Base-by-base conservation (phyloP, 306 rosid genomes). In the Acacia melanoxylon region DNA sequence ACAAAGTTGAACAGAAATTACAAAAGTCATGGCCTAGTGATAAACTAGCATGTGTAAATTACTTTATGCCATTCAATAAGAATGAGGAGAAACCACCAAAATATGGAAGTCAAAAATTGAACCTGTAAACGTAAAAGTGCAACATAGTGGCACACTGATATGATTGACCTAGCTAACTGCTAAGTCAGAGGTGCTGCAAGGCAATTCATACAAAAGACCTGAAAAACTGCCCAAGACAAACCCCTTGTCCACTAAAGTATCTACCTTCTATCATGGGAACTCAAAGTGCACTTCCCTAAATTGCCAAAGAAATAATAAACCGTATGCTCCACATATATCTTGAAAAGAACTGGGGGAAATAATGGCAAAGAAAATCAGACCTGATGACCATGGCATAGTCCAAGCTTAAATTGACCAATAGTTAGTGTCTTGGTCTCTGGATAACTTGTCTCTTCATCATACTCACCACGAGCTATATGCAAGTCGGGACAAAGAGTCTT, bases 371-470 rank as follows among this genome's bases (percentile, higher is more conserved):
- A 14, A 63, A 29, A 29, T 14, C 33, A 48, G 72, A 95, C 99
- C 98, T 93, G 99, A 91, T 95, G 99, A 81, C 99, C 99, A 88
- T 95, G 99, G 79, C 99, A 93, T 10, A 95, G 52, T 82, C 99
- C 99, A 79, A 95, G 85, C 91, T 95, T 95, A 87, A 95, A 95
- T 85, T 95, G 99, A 70, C 99, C 99, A 45, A 95, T 95, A 25
- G 98, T 95, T 76, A 95, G 91, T 16, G 98, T 93, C 84, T 95
- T 95, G 75, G 97, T 93, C 93, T 95, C 99, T 1, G 98, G 99
- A 88, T 93, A 95, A 80, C 72, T 84, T 25, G 90, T 85, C 85
- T 92, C 99, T 74, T 95, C 97, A 65, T 95, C 99, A 73, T 92
- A 95, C 87, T 95, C 99, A 49, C 99, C 99, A 48, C 98, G 91